A percentile compares a stretch with the other conserved stretches of the same genome.
Conservation (phyloP, 371 early-diverging fungal genomes). For the Rhizopus stolonifer region DNA sequence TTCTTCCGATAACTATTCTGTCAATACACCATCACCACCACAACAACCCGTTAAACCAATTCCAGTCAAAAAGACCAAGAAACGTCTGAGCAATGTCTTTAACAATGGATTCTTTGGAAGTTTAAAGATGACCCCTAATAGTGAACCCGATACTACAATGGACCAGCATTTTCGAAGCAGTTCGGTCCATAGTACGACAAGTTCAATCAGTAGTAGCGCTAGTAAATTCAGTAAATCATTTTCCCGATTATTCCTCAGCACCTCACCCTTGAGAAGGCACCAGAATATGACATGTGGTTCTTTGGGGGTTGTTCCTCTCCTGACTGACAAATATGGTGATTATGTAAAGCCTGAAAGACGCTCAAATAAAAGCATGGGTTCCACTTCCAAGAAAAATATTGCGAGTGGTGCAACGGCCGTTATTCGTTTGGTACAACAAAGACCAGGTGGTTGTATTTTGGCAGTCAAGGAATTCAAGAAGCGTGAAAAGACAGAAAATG, state of each 20-base stretch:
- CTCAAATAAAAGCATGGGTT: constrained; percentile 27
- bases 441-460: constrained; percentile 24
- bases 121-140: constrained; percentile 16
- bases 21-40: constrained; percentile 1
- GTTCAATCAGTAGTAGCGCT: constrained; percentile 13
- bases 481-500: constrained; percentile 51
- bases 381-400: constrained; percentile 37
- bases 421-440: constrained; percentile 35
- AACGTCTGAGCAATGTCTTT: constrained; percentile 20
- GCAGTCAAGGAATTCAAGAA: constrained; percentile 70
- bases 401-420: constrained; percentile 51
- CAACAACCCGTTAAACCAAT: constrained; percentile 1
- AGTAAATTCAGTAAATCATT: constrained; percentile 22
- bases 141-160: constrained; percentile 11
- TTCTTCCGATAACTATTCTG: constrained; percentile 14
- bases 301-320: constrained; percentile 11
- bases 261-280: constrained; percentile 3
- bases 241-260: constrained; percentile 14
- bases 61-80: constrained; percentile 18
- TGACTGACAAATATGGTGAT: constrained; percentile 37
- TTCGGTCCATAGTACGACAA: constrained; percentile 8
- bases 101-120: constrained; percentile 17
- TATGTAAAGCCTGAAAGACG: constrained; percentile 35
- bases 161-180: constrained; percentile 8
- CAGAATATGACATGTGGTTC: constrained; percentile 24